phyloP scores from a whole-genome alignment of 176 grass and related monocot genomes.

The Pontederia paniculata region DNA sequence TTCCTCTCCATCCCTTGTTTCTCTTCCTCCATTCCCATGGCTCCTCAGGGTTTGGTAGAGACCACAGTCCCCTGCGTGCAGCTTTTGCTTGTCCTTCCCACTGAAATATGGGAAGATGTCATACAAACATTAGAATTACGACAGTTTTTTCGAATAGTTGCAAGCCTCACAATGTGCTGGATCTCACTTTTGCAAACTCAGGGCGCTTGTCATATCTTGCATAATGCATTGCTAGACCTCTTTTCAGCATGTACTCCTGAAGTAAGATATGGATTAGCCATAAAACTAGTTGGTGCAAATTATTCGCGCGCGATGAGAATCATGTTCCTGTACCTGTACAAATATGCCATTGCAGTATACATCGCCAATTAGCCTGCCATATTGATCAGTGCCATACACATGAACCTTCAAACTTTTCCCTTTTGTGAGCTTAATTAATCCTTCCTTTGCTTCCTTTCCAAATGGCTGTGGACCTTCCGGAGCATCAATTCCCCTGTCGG shows the following conservation, averaged over 20 bases:
- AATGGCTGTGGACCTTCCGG: slow-evolving; percentile 42
- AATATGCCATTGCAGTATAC: slow-evolving; percentile 46
- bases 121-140: not conserved
- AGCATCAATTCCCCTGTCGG: slow-evolving; percentile 58
- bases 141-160: not conserved
- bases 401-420: slow-evolving; percentile 37
- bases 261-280: not conserved
- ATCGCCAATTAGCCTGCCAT: slow-evolving; percentile 43
- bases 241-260: slow-evolving; percentile 22
- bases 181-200: slow-evolving; percentile 34
- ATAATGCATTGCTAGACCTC: slow-evolving; percentile 29
- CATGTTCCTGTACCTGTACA: slow-evolving; percentile 32
- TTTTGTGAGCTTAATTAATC: slow-evolving; percentile 38
- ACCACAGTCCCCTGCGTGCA: slow-evolving; percentile 32
- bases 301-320: not conserved
- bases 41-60: slow-evolving; percentile 33
- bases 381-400: slow-evolving; percentile 40
- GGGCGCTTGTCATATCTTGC: slow-evolving; percentile 23
- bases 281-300: not conserved
- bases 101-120: slow-evolving; percentile 21
- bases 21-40: slow-evolving; percentile 55
- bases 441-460: slow-evolving; percentile 42
- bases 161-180: not conserved
- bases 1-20: slow-evolving; percentile 7
- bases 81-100: slow-evolving; percentile 38